Conservation (phyloP, 345 rosid species). For the Kandelia obovata region DNA sequence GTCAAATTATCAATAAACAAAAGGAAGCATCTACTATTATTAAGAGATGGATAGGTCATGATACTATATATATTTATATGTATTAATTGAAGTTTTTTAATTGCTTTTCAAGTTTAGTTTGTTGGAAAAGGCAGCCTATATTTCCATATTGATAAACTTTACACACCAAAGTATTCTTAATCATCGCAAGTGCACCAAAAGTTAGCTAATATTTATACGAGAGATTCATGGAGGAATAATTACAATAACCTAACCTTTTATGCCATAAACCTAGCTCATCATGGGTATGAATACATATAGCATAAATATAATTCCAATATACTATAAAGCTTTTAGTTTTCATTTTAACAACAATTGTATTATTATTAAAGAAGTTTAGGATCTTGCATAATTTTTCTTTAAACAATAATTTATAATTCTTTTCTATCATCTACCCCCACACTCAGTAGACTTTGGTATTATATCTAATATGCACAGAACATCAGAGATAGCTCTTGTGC, state of each 20-base stretch:
- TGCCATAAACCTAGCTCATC: background rate
- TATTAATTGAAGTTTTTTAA: background rate
- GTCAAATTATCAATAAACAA: conserved; percentile 5
- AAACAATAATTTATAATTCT: background rate
- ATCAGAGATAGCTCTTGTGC: background rate
- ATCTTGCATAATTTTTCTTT: background rate
- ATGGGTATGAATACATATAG: background rate
- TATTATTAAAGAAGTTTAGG: background rate
- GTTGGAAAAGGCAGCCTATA: background rate
- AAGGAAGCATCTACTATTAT: conserved; percentile 9
- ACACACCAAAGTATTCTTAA: background rate
- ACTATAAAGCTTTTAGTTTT: background rate
- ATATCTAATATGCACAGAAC: background rate
- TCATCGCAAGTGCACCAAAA: background rate
- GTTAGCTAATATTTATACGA: background rate
- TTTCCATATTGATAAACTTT: conserved; percentile 2
- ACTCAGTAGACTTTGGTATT: background rate
- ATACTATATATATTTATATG: conserved; percentile 6
- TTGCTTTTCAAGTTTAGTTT: background rate
- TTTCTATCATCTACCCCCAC: background rate
- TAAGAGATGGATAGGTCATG: background rate
- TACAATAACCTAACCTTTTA: background rate
- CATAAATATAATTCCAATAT: background rate
- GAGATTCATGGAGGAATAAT: background rate
- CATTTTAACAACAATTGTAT: background rate